Percentiles rank a stretch among this genome's conserved stretches.
phyloP scores from a whole-genome alignment of 2,329 filamentous ascomycete species.

The Parafenestella ontariensis region DNA sequence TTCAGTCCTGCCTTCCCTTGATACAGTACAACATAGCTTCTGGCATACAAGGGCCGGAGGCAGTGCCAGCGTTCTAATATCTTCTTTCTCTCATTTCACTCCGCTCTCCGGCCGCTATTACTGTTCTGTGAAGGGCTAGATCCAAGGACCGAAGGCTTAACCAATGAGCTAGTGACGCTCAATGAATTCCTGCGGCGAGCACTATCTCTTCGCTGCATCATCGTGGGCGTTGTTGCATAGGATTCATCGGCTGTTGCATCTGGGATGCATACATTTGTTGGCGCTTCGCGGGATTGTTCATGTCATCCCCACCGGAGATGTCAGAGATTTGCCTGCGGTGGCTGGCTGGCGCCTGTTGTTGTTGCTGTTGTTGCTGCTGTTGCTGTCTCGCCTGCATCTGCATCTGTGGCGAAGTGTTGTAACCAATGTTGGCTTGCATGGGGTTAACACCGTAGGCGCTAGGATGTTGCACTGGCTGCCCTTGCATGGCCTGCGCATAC shows the following conservation, averaged over 20 bases:
- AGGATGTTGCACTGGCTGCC: conserved; percentile 41
- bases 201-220: conserved; percentile 18
- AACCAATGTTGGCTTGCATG: conserved; percentile 47
- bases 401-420: conserved; percentile 49
- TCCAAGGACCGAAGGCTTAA: not conserved
- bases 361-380: conserved; percentile 27
- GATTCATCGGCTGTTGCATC: conserved; percentile 55
- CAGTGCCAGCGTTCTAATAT: not conserved
- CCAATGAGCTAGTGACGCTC: not conserved
- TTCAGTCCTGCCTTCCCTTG: not conserved
- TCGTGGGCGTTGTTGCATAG: conserved; percentile 59
- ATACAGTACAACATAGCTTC: not conserved
- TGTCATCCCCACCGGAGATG: conserved; percentile 62
- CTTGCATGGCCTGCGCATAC: conserved; percentile 55
- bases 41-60: not conserved
- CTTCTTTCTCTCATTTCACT: not conserved
- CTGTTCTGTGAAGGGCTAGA: not conserved
- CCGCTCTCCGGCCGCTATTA: not conserved
- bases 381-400: conserved; percentile 45
- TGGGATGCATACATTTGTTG: conserved; percentile 62
- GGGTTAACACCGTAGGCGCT: conserved; percentile 47
- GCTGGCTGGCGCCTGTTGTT: conserved; percentile 25
- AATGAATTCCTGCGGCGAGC: not conserved
- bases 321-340: conserved; percentile 68
- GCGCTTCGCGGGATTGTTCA: conserved; percentile 62